Evolutionary conservation across 805 yeast species (phyloP), one percentile per base, ranked within the genome.

Genomic region (Myxozyma neglecta): DNA sequence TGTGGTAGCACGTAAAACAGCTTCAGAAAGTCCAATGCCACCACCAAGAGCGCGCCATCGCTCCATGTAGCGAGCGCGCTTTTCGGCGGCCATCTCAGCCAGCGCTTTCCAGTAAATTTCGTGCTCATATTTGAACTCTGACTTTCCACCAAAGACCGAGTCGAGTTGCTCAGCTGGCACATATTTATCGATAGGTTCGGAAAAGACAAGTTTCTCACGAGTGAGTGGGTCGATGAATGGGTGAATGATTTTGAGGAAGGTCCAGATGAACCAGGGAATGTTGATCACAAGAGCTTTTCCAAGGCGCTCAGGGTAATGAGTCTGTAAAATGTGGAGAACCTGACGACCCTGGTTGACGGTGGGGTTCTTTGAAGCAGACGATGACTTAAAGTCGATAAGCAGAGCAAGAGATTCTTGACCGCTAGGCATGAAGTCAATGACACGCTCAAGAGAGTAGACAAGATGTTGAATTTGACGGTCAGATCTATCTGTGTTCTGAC

Each of bases 201-300:
- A 96, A 72, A 86, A 94, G 3, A 91, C 96, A 66, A 94, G 82
- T 77, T 94, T 94, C 75, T 92, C 97, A 64, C 96, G 82, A 1
- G 99, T 94, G 71, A 90, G 77, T 9, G 99, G 97, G 72, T 94
- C 99, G 67, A 94, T 94, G 74, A 94, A 94, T 5, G 99, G 99
- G 70, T 89, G 90, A 66, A 93, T 92, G 65, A 94, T 77, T 77
- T 89, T 92, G 68, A 94, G 78, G 70, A 94, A 94, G 9, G 97
- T 86, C 89, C 96, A 89, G 6, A 92, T 98, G 58, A 92, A 76
- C 83, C 94, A 89, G 13, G 98, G 98, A 67, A 94, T 91, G 75
- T 94, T 93, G 53, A 96, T 89, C 57, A 94, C 80, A 52, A 92
- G 80, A 0, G 97, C 97, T 72, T 87, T 88, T 44, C 99, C 99